Evolutionary conservation across 2,329 filamentous ascomycete genomes (phyloP).

Genomic region (Diaporthe ampelina): DNA sequence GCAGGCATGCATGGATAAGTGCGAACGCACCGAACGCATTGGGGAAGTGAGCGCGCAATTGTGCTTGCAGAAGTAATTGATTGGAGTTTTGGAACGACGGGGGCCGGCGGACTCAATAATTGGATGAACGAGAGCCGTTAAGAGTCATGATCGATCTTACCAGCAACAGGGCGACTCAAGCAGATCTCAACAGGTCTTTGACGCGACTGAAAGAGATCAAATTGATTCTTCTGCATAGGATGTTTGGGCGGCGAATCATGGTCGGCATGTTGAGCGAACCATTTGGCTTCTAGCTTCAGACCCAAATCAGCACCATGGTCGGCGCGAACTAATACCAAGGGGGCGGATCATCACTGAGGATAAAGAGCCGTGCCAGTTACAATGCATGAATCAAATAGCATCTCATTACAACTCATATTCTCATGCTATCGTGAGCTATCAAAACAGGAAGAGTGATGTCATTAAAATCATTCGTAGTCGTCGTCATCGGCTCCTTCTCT

Average conservation of each 20-base stretch:
- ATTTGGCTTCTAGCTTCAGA: constrained; percentile 25
- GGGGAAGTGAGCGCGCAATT: background rate
- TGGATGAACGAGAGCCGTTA: constrained; percentile 8
- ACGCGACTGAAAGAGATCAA: background rate
- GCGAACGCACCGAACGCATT: background rate
- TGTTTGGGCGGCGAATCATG: background rate
- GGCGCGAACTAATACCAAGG: background rate
- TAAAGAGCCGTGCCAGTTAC: background rate
- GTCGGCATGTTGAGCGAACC: background rate
- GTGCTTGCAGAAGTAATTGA: background rate
- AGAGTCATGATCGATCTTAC: background rate
- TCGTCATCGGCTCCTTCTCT: constrained; percentile 74
- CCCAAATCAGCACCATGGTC: constrained; percentile 11
- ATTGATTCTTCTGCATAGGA: background rate
- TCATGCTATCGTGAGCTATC: constrained; percentile 37
- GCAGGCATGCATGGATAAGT: background rate
- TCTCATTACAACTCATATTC: constrained; percentile 43
- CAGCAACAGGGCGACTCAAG: background rate
- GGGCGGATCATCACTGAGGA: background rate
- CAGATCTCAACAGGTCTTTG: background rate
- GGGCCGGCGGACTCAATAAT: background rate
- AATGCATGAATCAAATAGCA: constrained; percentile 39
- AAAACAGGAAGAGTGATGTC: background rate
- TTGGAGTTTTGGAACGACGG: background rate
- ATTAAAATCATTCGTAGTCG: constrained; percentile 59